These are phyloP conservation scores for Ceratocystis destructans DNA, from an alignment of 2,329 filamentous ascomycete genomes.

Conservation along the genomic window DNA sequence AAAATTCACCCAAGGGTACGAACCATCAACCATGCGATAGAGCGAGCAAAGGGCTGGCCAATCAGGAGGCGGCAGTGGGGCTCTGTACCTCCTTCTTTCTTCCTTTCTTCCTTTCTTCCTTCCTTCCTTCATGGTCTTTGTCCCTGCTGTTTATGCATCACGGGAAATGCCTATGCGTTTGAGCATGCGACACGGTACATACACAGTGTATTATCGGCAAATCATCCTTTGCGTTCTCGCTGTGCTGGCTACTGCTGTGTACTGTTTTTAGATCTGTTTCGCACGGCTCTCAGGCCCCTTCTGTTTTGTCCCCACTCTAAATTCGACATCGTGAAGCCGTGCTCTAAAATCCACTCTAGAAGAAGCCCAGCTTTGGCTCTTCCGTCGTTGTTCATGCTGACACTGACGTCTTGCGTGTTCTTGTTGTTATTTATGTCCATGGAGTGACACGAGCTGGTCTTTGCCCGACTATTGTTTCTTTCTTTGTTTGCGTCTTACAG, in stretches of 20 bases:
- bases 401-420: not conserved
- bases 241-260: not conserved
- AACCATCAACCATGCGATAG: not conserved
- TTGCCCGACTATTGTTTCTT: not conserved
- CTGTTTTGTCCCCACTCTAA: not conserved
- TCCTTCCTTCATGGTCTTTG: constrained; percentile 9
- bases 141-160: not conserved
- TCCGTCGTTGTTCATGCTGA: not conserved
- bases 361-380: not conserved
- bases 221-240: not conserved
- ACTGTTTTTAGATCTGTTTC: not conserved
- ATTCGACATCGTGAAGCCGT: constrained; percentile 6
- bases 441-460: not conserved
- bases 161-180: not conserved
- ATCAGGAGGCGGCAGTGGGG: not conserved
- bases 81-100: constrained; percentile 5
- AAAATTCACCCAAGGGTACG: not conserved
- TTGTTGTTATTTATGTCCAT: not conserved
- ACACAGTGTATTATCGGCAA: too few species aligned
- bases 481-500: constrained; percentile 4
- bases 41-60: not conserved
- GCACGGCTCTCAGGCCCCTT: not conserved
- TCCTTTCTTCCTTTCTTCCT: not conserved
- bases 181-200: not conserved
- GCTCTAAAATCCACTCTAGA: not conserved